phyloP scores from a whole-genome alignment of 1,284 basidiomycete species.

The Vanrija pseudolonga region DNA sequence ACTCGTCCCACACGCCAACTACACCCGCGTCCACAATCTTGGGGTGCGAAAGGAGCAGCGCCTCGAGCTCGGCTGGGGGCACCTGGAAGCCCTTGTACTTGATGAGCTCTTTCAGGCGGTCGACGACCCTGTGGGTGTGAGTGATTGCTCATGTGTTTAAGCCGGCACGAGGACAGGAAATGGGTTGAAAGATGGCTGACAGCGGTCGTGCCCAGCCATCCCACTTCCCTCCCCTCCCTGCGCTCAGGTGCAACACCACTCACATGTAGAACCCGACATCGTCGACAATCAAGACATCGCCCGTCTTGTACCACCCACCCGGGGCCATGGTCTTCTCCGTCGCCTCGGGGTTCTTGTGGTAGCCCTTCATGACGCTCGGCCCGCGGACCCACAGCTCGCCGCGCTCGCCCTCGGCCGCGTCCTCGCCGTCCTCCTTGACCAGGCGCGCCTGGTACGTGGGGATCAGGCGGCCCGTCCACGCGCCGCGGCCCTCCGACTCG shows the following conservation, averaged over 20 bases:
- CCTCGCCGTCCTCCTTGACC: conserved; percentile 50
- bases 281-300: conserved; percentile 66
- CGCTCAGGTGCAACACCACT: conserved; percentile 34
- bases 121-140: conserved; percentile 28
- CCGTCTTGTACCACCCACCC: conserved; percentile 74
- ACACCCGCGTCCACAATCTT: conserved; percentile 67
- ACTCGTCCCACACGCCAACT: conserved; percentile 61
- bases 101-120: conserved; percentile 69
- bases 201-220: no score
- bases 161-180: no score
- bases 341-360: conserved; percentile 62
- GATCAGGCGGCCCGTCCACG: conserved; percentile 67
- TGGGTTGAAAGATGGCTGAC: no score
- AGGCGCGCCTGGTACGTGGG: conserved; percentile 75
- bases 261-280: conserved; percentile 57
- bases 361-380: conserved; percentile 72
- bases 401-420: conserved; percentile 56
- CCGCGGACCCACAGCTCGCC: conserved; percentile 81
- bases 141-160: no score
- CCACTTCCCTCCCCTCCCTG: no score
- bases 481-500: conserved; percentile 47
- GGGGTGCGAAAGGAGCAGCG: conserved; percentile 65
- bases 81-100: conserved; percentile 68
- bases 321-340: conserved; percentile 64
- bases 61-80: conserved; percentile 77